Conservation (phyloP, 495 filamentous ascomycete genomes). For the Neurospora cerealis region DNA sequence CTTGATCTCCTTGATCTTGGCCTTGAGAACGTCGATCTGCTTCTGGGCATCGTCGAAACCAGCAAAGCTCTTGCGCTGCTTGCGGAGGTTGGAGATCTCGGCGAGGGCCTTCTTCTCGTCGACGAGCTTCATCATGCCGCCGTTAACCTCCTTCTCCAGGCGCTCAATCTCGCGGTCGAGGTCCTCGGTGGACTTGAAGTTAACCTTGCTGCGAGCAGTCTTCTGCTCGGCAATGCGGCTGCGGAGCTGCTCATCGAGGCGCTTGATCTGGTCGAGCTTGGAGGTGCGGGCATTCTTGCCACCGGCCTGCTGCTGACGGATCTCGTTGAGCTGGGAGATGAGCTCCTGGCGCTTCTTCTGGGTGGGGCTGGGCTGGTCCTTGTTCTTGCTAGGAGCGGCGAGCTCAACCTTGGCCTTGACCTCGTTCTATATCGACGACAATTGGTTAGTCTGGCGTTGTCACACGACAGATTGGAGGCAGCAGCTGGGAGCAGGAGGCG, state of each 20-base stretch:
- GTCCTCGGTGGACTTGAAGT: conserved; percentile 80
- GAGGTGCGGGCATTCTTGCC: conserved; percentile 69
- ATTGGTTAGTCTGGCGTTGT: not conserved
- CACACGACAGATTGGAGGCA: not conserved
- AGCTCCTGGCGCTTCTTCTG: conserved; percentile 77
- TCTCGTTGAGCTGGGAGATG: conserved; percentile 55
- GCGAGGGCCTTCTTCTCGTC: conserved; percentile 90
- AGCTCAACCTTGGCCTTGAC: conserved; percentile 76
- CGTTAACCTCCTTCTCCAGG: conserved; percentile 75
- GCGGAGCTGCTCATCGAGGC: conserved; percentile 72
- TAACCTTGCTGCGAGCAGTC: conserved; percentile 59
- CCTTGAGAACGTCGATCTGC: conserved; percentile 73
- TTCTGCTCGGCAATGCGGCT: conserved; percentile 77
- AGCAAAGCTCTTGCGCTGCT: conserved; percentile 82
- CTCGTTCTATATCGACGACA: conserved; percentile 48
- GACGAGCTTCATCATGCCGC: conserved; percentile 81
- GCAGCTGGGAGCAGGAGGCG: not conserved
- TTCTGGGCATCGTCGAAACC: conserved; percentile 73
- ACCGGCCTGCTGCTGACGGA: conserved; percentile 70
- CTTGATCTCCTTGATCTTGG: conserved; percentile 73
- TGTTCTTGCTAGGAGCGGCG: conserved; percentile 54
- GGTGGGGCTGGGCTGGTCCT: conserved; percentile 62
- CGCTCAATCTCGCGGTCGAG: conserved; percentile 69
- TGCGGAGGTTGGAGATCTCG: conserved; percentile 72
- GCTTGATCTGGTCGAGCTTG: conserved; percentile 78